These are phyloP conservation scores for Salvia miltiorrhiza DNA, from an alignment of 257 asterid genomes.

Conservation along the genomic window DNA sequence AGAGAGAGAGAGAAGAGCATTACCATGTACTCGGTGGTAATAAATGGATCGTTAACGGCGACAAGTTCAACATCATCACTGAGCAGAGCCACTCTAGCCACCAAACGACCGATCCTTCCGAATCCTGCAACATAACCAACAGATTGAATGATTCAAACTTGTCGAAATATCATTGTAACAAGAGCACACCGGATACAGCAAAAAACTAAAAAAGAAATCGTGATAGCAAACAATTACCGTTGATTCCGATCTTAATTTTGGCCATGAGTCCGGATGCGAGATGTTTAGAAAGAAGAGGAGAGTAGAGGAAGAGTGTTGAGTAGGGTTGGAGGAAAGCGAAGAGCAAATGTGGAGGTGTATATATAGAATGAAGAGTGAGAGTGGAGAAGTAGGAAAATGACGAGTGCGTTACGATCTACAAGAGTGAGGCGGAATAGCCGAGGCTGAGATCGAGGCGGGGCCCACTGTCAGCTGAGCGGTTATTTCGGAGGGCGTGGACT, in stretches of 20 bases:
- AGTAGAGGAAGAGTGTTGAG: background rate
- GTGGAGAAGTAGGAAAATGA: background rate
- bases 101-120: conserved; percentile 90
- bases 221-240: conserved; percentile 35
- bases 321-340: background rate
- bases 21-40: conserved; percentile 86
- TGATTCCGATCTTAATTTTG: conserved; percentile 81
- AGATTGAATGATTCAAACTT: background rate
- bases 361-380: background rate
- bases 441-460: conserved; percentile 17
- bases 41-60: conserved; percentile 82
- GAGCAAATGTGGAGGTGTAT: background rate
- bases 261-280: conserved; percentile 42
- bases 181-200: background rate
- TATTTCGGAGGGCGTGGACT: conserved; percentile 14
- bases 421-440: conserved; percentile 27
- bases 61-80: conserved; percentile 87
- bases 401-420: conserved; percentile 13
- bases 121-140: conserved; percentile 43
- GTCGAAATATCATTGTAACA: background rate
- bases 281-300: background rate
- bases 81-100: conserved; percentile 76
- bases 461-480: conserved; percentile 20
- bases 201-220: background rate
- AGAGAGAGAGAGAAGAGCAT: background rate